Percentiles rank a stretch among this genome's conserved stretches.
phyloP scores from a whole-genome alignment of 2,329 filamentous ascomycete species.

The Salinomyces thailandicus region DNA sequence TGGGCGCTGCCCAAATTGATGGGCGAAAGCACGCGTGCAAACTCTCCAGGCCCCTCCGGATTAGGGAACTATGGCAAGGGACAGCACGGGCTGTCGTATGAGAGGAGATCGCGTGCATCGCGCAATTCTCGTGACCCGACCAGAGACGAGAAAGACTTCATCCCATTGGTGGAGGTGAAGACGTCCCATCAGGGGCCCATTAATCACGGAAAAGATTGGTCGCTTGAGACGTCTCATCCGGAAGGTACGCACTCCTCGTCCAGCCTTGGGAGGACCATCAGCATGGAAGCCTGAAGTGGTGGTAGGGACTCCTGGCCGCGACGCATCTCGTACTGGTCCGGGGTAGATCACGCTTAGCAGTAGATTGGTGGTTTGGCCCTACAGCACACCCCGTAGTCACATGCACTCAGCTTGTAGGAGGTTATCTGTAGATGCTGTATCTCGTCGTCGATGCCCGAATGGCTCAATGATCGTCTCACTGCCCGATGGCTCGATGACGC shows the following conservation, averaged over 20 bases:
- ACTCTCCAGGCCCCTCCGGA: not conserved
- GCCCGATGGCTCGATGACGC: no score
- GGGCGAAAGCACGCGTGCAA: constrained; percentile 4
- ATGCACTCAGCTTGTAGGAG: no score
- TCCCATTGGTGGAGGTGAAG: constrained; percentile 6
- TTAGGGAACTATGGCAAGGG: not conserved
- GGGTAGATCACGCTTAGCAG: no score
- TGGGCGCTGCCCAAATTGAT: constrained; percentile 3
- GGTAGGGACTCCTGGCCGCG: no score
- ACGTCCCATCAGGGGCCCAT: not conserved
- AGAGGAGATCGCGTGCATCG: not conserved
- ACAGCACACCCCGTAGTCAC: no score
- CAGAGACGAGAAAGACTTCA: constrained; percentile 5
- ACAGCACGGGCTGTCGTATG: not conserved
- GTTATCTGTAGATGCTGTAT: no score
- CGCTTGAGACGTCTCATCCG: no score
- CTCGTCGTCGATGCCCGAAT: no score
- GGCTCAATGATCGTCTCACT: no score
- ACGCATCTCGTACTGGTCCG: not conserved
- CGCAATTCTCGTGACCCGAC: not conserved
- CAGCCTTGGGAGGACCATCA: not conserved
- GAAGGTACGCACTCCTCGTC: no score
- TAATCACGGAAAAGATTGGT: no score
- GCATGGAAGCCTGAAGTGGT: not conserved
- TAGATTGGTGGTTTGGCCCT: no score